Conservation (phyloP, 805 yeast genomes). For the Jamesozyma spencerorum region DNA sequence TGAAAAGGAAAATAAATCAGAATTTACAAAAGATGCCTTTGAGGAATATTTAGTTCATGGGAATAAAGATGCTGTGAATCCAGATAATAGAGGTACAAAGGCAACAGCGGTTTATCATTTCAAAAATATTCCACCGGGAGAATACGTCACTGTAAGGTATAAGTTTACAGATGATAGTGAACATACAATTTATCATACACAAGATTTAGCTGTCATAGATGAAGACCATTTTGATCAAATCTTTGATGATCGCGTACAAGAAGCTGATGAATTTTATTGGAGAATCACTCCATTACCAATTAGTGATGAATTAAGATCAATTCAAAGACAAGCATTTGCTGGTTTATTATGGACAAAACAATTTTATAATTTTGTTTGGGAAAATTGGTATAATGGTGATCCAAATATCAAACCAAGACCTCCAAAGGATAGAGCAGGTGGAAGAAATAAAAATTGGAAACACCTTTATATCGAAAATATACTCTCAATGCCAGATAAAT, state of each 20-base stretch:
- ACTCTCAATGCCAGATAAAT: conserved; percentile 84
- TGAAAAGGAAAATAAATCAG: conserved; percentile 42
- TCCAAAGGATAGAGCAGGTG: conserved; percentile 68
- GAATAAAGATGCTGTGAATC: conserved; percentile 58
- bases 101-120: conserved; percentile 77
- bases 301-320: conserved; percentile 65
- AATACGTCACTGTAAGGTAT: conserved; percentile 76
- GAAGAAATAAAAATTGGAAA: conserved; percentile 84
- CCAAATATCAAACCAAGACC: conserved; percentile 68
- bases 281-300: conserved; percentile 78
- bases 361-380: conserved; percentile 76
- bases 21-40: conserved; percentile 77
- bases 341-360: conserved; percentile 92
- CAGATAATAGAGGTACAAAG: conserved; percentile 66
- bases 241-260: conserved; percentile 65
- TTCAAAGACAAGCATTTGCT: conserved; percentile 90
- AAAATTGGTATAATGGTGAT: conserved; percentile 83
- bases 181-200: conserved; percentile 21
- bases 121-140: conserved; percentile 76
- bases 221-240: conserved; percentile 65
- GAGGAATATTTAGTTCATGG: conserved; percentile 63
- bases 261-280: conserved; percentile 91
- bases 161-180: conserved; percentile 40
- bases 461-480: conserved; percentile 83
- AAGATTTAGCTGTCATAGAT: conserved; percentile 39